phyloP scores from a whole-genome alignment of 2,329 filamentous ascomycete species.

The Ophiostoma quercus region DNA sequence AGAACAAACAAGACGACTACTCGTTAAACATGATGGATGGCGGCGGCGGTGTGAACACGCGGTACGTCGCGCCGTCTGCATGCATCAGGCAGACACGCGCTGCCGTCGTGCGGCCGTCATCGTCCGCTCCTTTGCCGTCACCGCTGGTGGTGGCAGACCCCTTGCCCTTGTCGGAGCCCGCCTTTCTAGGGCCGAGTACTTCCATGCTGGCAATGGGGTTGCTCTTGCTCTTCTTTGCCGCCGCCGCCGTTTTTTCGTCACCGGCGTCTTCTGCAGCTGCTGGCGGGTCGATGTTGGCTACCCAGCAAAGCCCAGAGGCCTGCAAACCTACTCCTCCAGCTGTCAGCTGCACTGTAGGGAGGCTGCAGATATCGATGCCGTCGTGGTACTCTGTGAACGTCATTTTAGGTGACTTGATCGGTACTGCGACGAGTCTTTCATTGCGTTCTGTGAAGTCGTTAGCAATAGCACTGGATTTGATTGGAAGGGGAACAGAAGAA shows the following conservation, averaged over 20 bases:
- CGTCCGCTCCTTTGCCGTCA: neutral
- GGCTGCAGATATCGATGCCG: neutral
- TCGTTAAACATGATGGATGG: constrained; percentile 19
- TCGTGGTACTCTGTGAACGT: constrained; percentile 17
- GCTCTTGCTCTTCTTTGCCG: constrained; percentile 9
- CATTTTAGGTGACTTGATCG: constrained; percentile 19
- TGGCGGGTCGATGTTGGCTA: constrained; percentile 13
- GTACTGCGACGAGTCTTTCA: constrained; percentile 23
- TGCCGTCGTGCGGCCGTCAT: constrained; percentile 34
- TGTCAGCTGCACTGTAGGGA: neutral
- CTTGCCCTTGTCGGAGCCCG: constrained; percentile 3
- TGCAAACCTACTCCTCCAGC: neutral
- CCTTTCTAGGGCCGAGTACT: constrained; percentile 40
- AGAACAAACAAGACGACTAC: too few relatives aligned
- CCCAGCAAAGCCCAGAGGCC: constrained; percentile 24
- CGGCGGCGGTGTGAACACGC: constrained; percentile 43
- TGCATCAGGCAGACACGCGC: constrained; percentile 49
- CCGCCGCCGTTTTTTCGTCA: neutral
- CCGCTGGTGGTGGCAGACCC: neutral
- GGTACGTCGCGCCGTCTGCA: constrained; percentile 44
- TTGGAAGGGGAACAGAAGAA: neutral
- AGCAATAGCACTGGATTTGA: neutral
- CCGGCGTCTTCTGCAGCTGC: neutral
- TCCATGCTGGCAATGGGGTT: constrained; percentile 43
- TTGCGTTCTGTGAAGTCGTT: constrained; percentile 18